Conservation (phyloP, 192 early-diverging fungal genomes). For the Coemansia sp. region DNA sequence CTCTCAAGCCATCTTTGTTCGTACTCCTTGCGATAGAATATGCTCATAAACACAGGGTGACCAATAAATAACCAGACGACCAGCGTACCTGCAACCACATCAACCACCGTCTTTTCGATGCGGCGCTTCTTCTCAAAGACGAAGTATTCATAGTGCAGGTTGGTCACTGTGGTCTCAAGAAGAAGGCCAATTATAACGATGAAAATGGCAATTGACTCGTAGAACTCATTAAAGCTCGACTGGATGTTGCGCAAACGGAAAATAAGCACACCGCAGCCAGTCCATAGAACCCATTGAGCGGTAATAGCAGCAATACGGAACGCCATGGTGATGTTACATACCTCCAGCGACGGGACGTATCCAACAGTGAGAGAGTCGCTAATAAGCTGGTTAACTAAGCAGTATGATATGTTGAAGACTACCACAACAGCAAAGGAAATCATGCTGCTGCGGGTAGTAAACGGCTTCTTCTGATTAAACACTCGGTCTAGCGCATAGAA, state of each 20-base stretch:
- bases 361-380: background rate
- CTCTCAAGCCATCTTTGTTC: constrained; percentile 44
- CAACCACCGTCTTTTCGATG: constrained; percentile 39
- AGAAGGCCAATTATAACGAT: constrained; percentile 26
- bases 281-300: constrained; percentile 43
- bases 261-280: constrained; percentile 30
- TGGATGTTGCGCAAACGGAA: constrained; percentile 51
- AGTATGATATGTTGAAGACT: constrained; percentile 14
- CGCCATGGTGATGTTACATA: constrained; percentile 21
- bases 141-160: constrained; percentile 30
- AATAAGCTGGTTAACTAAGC: constrained; percentile 17
- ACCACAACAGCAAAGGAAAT: constrained; percentile 6
- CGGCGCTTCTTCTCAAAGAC: constrained; percentile 28
- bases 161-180: constrained; percentile 33
- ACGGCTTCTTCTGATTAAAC: constrained; percentile 47
- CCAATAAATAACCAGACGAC: constrained; percentile 43
- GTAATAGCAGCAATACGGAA: constrained; percentile 26
- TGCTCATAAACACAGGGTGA: constrained; percentile 37
- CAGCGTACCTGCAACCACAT: constrained; percentile 24
- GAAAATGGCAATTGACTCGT: constrained; percentile 42
- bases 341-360: constrained; percentile 11
- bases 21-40: constrained; percentile 39
- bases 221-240: constrained; percentile 53
- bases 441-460: constrained; percentile 17
- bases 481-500: constrained; percentile 47